phyloP scores from a whole-genome alignment of 1,139 yeast genomes.

The Schwanniomyces etchellsii region DNA sequence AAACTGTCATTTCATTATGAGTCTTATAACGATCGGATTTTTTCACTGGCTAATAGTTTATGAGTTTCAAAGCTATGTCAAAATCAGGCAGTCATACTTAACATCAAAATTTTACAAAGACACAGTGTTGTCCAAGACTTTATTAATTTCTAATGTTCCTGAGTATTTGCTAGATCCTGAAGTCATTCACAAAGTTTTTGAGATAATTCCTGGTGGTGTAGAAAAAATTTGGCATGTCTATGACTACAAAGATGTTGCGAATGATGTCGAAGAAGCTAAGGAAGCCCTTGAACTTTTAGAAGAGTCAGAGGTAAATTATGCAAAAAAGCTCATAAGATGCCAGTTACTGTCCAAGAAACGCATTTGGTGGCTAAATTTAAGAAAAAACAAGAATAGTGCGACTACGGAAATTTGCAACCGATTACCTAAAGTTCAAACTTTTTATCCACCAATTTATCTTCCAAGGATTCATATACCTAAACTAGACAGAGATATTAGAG shows the following conservation, averaged over 20 bases:
- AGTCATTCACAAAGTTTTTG: constrained; percentile 20
- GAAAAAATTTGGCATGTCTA: constrained; percentile 47
- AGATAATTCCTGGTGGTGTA: constrained; percentile 41
- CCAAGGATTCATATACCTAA: constrained; percentile 16
- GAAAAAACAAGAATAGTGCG: constrained; percentile 1
- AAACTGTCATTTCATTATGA: constrained; percentile 50
- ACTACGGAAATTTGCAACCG: background rate
- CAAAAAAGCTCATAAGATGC: constrained; percentile 9
- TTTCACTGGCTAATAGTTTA: constrained; percentile 48
- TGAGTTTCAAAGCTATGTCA: constrained; percentile 46
- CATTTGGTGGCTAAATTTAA: background rate
- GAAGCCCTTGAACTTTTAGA: constrained; percentile 38
- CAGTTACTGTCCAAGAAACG: background rate
- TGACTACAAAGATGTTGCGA: constrained; percentile 31
- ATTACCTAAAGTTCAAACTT: constrained; percentile 11
- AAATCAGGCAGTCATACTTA: constrained; percentile 36
- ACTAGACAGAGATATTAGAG: constrained; percentile 19
- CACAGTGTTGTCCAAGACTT: constrained; percentile 27
- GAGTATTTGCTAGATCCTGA: constrained; percentile 20
- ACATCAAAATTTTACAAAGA: constrained; percentile 19
- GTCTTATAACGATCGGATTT: constrained; percentile 43
- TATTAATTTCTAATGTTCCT: constrained; percentile 50
- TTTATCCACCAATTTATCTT: constrained; percentile 31
- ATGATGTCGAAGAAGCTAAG: constrained; percentile 23
- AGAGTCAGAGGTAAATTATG: constrained; percentile 15